These are phyloP conservation scores for Pyrus hybrid DNA, from an alignment of 331 rosid genomes.

Conservation along the genomic window DNA sequence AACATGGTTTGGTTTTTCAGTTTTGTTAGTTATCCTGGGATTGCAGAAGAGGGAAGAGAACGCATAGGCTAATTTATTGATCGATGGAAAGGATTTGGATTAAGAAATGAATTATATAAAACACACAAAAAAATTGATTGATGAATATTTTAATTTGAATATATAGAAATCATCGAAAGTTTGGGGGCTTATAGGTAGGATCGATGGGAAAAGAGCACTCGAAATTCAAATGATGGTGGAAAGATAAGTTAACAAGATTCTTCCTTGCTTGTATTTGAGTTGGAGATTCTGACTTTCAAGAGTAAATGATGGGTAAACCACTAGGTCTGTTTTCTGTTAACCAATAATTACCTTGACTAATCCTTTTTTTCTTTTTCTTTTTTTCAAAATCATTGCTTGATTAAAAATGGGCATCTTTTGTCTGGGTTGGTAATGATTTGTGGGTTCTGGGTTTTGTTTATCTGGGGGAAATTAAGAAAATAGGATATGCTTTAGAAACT, in stretches of 20 bases:
- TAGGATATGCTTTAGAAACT: neutral
- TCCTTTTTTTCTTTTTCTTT: neutral
- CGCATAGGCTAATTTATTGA: neutral
- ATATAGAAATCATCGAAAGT: neutral
- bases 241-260: conserved; percentile 45
- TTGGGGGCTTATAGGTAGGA: neutral
- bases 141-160: neutral
- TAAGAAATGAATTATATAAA: neutral
- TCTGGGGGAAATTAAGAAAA: neutral
- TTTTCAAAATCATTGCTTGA: neutral
- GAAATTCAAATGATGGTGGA: neutral
- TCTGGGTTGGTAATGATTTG: neutral
- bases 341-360: neutral
- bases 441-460: neutral
- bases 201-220: neutral
- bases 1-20: conserved; percentile 27
- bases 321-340: conserved; percentile 12
- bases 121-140: neutral
- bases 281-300: conserved; percentile 19
- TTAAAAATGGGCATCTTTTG: no score
- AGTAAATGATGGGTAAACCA: conserved; percentile 42
- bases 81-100: neutral
- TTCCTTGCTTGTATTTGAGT: conserved; percentile 25
- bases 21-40: conserved; percentile 15
- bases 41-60: neutral